Evolutionary conservation across 352 stramenopile genomes (phyloP).

Genomic region (Phytophthora hibernalis): DNA sequence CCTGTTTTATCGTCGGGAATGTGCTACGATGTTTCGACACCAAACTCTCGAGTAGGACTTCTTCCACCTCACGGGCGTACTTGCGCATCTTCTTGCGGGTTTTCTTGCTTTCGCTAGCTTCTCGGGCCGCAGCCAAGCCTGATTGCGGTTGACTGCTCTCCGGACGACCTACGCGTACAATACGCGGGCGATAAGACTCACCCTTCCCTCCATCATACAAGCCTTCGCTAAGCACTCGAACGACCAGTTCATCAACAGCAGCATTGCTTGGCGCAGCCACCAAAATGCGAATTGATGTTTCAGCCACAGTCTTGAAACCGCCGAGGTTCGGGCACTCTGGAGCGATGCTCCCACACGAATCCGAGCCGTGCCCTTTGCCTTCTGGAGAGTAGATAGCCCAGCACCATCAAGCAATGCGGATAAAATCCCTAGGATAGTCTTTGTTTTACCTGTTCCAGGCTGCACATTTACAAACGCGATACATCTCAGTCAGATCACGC

Average conservation of each 20-base stretch:
- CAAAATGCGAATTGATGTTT: slow-evolving; percentile 73
- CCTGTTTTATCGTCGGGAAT: slow-evolving; percentile 61
- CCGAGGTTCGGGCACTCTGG: slow-evolving; percentile 34
- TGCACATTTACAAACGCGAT: slow-evolving; percentile 22
- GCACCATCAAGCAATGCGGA: slow-evolving; percentile 79
- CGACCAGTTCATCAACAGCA: slow-evolving; percentile 79
- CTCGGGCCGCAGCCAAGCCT: slow-evolving; percentile 28
- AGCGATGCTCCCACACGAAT: slow-evolving; percentile 80
- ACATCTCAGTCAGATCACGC: slow-evolving; percentile 7
- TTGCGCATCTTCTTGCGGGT: slow-evolving; percentile 77
- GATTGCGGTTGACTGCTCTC: slow-evolving; percentile 57
- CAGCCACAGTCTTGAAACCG: slow-evolving; percentile 54
- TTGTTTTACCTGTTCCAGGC: slow-evolving; percentile 86
- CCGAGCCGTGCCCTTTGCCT: slow-evolving; percentile 61
- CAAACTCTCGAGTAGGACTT: slow-evolving; percentile 73
- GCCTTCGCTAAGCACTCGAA: slow-evolving; percentile 70
- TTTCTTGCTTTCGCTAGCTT: slow-evolving; percentile 46
- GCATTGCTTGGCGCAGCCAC: slow-evolving; percentile 84
- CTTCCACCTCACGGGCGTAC: slow-evolving; percentile 74
- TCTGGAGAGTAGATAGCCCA: slow-evolving; percentile 52
- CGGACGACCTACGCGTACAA: slow-evolving; percentile 74
- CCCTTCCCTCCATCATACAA: slow-evolving; percentile 61
- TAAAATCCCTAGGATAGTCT: slow-evolving; percentile 80
- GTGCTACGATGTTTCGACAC: slow-evolving; percentile 67
- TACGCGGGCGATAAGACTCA: slow-evolving; percentile 62